A percentile compares a stretch with the other conserved stretches of the same genome.
Conservation (phyloP, 805 yeast genomes). For the Lachancea dasiensis region DNA sequence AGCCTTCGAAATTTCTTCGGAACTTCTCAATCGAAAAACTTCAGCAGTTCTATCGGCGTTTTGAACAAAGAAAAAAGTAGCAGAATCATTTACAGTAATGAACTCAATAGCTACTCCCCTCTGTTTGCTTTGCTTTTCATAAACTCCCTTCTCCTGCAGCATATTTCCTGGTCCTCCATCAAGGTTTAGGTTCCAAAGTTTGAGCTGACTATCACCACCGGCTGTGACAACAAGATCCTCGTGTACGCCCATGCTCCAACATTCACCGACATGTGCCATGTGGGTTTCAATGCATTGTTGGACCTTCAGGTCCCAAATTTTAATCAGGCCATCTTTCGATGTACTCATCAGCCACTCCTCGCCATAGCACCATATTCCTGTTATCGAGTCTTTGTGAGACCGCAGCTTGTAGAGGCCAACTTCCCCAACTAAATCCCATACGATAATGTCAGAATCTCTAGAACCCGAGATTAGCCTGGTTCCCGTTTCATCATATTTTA, state of each 20-base stretch:
- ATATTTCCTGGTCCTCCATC: slow-evolving; percentile 45
- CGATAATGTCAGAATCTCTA: slow-evolving; percentile 71
- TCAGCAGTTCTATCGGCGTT: slow-evolving; percentile 80
- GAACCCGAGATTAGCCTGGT: slow-evolving; percentile 85
- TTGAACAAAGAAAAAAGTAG: slow-evolving; percentile 54
- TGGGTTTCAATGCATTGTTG: slow-evolving; percentile 93
- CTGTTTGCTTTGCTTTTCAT: slow-evolving; percentile 71
- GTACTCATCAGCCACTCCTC: slow-evolving; percentile 71
- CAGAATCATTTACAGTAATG: slow-evolving; percentile 22
- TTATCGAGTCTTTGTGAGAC: slow-evolving; percentile 86
- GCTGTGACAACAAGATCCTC: slow-evolving; percentile 54
- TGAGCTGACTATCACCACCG: slow-evolving; percentile 75
- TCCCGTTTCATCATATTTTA: slow-evolving; percentile 73
- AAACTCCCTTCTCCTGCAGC: slow-evolving; percentile 53
- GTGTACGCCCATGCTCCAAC: slow-evolving; percentile 72
- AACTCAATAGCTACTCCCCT: slow-evolving; percentile 61
- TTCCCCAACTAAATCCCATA: slow-evolving; percentile 96
- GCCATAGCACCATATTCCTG: slow-evolving; percentile 62
- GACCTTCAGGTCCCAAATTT: slow-evolving; percentile 87
- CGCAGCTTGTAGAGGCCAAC: slow-evolving; percentile 78
- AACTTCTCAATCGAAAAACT: slow-evolving; percentile 66
- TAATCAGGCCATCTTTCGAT: slow-evolving; percentile 85
- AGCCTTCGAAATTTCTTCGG: slow-evolving; percentile 75
- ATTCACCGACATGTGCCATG: slow-evolving; percentile 87
- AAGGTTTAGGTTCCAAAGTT: slow-evolving; percentile 73